A percentile compares a stretch with the other conserved stretches of the same genome.
phyloP scores from a whole-genome alignment of 2,329 filamentous ascomycete genomes.

The Alternaria rosae region DNA sequence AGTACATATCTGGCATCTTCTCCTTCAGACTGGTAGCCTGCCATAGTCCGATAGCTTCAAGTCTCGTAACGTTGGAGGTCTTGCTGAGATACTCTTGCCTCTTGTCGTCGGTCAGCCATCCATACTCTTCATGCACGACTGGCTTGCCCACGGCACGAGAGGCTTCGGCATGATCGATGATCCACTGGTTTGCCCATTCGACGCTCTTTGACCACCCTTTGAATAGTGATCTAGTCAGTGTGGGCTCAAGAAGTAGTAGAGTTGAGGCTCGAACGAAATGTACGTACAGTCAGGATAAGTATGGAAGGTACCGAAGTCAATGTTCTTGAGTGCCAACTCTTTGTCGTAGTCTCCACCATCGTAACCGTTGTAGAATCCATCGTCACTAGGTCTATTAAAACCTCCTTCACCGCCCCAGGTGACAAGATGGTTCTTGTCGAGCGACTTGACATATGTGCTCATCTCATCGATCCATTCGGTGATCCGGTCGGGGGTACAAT shows the following conservation, averaged over 20 bases:
- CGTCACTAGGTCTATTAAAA: constrained; percentile 36
- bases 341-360: constrained; percentile 64
- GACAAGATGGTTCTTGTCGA: constrained; percentile 62
- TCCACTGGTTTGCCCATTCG: constrained; percentile 63
- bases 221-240: neutral
- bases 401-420: constrained; percentile 62
- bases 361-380: constrained; percentile 51
- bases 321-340: constrained; percentile 57
- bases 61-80: constrained; percentile 54
- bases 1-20: constrained; percentile 63
- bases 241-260: neutral
- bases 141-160: constrained; percentile 58
- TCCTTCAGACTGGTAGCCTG: constrained; percentile 58
- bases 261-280: neutral
- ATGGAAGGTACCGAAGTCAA: constrained; percentile 65
- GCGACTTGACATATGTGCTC: constrained; percentile 61
- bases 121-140: constrained; percentile 64
- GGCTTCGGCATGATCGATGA: constrained; percentile 60
- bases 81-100: constrained; percentile 57
- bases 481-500: constrained; percentile 51
- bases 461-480: constrained; percentile 63
- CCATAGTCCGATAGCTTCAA: constrained; percentile 59
- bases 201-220: constrained; percentile 49
- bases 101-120: constrained; percentile 61
- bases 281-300: constrained; percentile 60